phyloP scores from a whole-genome alignment of 2,329 filamentous ascomycete genomes.

The Incumbomyces delicatus region DNA sequence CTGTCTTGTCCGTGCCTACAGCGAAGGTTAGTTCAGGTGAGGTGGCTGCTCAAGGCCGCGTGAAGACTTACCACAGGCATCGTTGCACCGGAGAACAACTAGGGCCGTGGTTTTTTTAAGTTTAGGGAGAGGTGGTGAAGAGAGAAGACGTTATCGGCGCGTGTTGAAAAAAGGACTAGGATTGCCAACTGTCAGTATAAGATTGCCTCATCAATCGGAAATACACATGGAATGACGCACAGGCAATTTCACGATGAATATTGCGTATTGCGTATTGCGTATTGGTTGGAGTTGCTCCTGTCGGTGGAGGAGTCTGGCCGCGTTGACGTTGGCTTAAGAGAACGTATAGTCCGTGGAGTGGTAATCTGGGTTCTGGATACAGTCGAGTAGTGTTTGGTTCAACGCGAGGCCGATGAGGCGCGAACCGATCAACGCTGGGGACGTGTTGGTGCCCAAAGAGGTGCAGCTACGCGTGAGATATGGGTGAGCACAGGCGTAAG shows the following conservation, averaged over 20 bases:
- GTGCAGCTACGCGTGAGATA: background rate
- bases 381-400: background rate
- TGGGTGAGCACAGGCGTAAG: background rate
- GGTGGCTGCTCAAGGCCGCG: slow-evolving; percentile 1
- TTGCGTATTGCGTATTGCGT: too few relatives aligned
- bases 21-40: slow-evolving; percentile 32
- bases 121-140: slow-evolving; percentile 2
- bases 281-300: too few relatives aligned
- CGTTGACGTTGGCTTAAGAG: too few relatives aligned
- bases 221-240: slow-evolving; percentile 18
- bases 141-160: slow-evolving; percentile 6
- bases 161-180: background rate
- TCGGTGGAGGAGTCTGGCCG: too few relatives aligned
- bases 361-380: too few relatives aligned
- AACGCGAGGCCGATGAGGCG: slow-evolving; percentile 1
- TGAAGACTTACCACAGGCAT: slow-evolving; percentile 21
- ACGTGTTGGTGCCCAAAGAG: slow-evolving; percentile 1
- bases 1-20: slow-evolving; percentile 60
- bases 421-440: background rate
- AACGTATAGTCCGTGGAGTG: too few relatives aligned
- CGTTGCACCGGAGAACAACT: slow-evolving; percentile 12
- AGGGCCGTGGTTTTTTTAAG: slow-evolving; percentile 7
- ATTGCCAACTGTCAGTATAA: slow-evolving; percentile 4
- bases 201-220: slow-evolving; percentile 2
- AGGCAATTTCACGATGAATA: slow-evolving; percentile 15